Base-by-base conservation (phyloP, 345 rosid genomes). In the Euphorbia pulcherrima region DNA sequence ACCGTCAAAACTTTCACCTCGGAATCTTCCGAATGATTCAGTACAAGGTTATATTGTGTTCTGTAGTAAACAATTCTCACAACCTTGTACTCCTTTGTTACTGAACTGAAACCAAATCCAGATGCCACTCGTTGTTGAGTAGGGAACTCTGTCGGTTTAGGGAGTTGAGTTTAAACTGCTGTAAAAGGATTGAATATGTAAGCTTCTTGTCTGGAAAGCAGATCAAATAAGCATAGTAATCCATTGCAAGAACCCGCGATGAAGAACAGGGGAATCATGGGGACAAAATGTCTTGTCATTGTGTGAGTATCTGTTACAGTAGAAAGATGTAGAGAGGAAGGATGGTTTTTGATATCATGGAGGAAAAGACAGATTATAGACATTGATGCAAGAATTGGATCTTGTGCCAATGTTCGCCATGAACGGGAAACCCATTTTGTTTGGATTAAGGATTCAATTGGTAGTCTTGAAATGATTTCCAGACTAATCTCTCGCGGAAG, bases 161-260 rank as follows among this genome's bases (percentile, higher is more conserved):
- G 92, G 23, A 87, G 80, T 77, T 80, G 74, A 23, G 62, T 39
- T n/a, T 50, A 69, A 54, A 80, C 77, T 61, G 80, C 62, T 24
- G 87, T 85, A 64, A 85, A 83, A 65, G 92, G 92, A 65, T 89
- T 89, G 77, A 78, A 85, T 30, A 87, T 61, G 68, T 73, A 83
- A 11, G 81, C 48, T 24, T 82, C 60, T 24, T 81, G 81, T 46
- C 77, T 75, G 69, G 72, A 72, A 8, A 78, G 73, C 1, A 84
- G 76, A 81, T 89, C 85, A 11, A 82, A 75, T 44, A 87, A 35
- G 72, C 87, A 85, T 4, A 87, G 74, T 73, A 85, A 77, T 39
- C 96, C 92, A 55, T 84, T 83, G 69, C 92, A 85, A 7, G 90
- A 83, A 0, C 92, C 90, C 1, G 87, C 76, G 0, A 81, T 76